A percentile compares a stretch with the other conserved stretches of the same genome.
These are phyloP conservation scores for Phaeosphaeria sp. DNA, from an alignment of 2,329 filamentous ascomycete species.

Conservation along the genomic window DNA sequence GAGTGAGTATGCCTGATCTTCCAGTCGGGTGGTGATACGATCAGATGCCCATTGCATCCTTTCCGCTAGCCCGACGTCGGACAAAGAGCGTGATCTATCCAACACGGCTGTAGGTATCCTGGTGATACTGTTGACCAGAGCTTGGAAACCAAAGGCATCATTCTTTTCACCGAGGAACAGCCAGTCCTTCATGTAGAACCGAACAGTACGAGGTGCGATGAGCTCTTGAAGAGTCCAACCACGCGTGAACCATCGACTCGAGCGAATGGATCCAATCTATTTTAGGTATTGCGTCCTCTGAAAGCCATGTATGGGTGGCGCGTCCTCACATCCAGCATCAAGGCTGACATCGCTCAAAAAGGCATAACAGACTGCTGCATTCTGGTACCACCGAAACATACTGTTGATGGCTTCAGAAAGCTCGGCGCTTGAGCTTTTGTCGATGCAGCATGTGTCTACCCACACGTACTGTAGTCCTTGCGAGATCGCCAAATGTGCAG, in stretches of 20 bases:
- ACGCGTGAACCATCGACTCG: background rate
- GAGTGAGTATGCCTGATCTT: background rate
- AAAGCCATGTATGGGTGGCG: too few species aligned
- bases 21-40: too few species aligned
- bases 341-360: background rate
- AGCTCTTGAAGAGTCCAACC: constrained; percentile 14
- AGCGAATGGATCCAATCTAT: too few species aligned
- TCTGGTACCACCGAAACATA: background rate
- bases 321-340: too few species aligned
- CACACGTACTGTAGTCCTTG: background rate
- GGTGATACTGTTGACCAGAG: too few species aligned
- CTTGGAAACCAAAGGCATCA: too few species aligned
- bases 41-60: background rate
- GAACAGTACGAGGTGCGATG: constrained; percentile 16
- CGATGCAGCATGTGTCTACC: background rate
- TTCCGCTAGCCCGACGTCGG: background rate
- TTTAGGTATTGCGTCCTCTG: too few species aligned
- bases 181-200: constrained; percentile 21
- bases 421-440: background rate
- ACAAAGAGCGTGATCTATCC: too few species aligned
- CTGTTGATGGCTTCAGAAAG: background rate
- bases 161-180: too few species aligned
- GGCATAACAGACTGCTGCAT: background rate
- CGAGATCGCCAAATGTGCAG: too few species aligned
- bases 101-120: too few species aligned